These are phyloP conservation scores for Termitomyces sp. DNA, from an alignment of 768 basidiomycete genomes.

Conservation along the genomic window DNA sequence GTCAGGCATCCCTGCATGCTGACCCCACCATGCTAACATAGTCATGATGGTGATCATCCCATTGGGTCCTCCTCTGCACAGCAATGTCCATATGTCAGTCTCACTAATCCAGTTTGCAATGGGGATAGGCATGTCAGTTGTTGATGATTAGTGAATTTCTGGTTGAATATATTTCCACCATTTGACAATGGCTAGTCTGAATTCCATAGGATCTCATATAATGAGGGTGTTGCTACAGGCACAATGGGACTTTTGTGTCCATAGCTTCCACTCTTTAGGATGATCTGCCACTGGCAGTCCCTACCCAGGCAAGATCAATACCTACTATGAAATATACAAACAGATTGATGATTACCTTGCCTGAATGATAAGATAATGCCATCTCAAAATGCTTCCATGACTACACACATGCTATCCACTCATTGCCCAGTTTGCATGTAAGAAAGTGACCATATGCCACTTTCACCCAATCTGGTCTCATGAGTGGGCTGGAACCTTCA, in stretches of 20 bases:
- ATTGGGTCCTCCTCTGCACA: slow-evolving; percentile 11
- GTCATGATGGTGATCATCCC: slow-evolving; percentile 9
- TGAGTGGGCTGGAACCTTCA: background rate
- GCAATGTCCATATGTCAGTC: background rate
- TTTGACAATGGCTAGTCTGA: slow-evolving; percentile 9
- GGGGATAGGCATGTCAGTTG: background rate
- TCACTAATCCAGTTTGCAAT: background rate
- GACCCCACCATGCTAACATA: slow-evolving; percentile 12
- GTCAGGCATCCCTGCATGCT: background rate
- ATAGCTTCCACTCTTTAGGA: slow-evolving; percentile 14
- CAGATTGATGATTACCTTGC: background rate
- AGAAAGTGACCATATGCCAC: slow-evolving; percentile 3
- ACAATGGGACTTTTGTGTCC: slow-evolving; percentile 5
- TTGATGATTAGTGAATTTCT: background rate
- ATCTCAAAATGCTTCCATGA: slow-evolving; percentile 6
- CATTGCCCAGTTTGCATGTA: slow-evolving; percentile 5
- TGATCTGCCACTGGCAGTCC: background rate
- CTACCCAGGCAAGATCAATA: background rate
- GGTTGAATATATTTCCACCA: slow-evolving; percentile 17
- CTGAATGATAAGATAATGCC: background rate
- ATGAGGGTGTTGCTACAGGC: slow-evolving; percentile 3
- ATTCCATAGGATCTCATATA: slow-evolving; percentile 12
- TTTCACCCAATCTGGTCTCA: background rate
- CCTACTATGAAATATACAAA: background rate
- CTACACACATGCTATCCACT: slow-evolving; percentile 8